A percentile compares a stretch with the other conserved stretches of the same genome.
These are phyloP conservation scores for Megacollybia platyphylla DNA, from an alignment of 1,284 basidiomycete species.

Conservation along the genomic window DNA sequence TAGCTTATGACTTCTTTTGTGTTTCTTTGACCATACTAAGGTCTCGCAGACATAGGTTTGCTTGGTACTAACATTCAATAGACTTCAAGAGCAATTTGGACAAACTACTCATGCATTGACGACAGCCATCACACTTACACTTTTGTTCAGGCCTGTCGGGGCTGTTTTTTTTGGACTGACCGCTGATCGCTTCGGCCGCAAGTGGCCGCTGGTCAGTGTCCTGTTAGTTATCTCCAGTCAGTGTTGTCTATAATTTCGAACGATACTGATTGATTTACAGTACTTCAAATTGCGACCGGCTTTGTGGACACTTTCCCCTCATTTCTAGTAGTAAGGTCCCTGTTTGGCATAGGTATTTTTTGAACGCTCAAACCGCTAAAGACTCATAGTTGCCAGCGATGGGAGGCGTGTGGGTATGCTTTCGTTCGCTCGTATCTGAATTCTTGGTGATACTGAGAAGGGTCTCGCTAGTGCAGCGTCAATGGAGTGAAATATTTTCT, in stretches of 20 bases:
- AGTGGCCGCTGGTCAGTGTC: conserved; percentile 11
- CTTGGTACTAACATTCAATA: neutral
- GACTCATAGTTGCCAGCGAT: conserved; percentile 1
- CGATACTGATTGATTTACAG: neutral
- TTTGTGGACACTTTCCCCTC: conserved; percentile 10
- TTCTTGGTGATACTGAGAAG: neutral
- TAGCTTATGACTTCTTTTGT: conserved; percentile 8
- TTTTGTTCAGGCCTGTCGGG: conserved; percentile 82
- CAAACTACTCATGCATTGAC: conserved; percentile 34
- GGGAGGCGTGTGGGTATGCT: conserved; percentile 8
- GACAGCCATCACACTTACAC: conserved; percentile 82
- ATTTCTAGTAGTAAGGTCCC: conserved; percentile 10
- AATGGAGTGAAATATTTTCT: conserved; percentile 6
- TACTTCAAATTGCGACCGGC: conserved; percentile 10
- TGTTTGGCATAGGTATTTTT: conserved; percentile 10
- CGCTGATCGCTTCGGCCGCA: conserved; percentile 10
- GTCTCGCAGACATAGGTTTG: neutral
- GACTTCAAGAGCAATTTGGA: conserved; percentile 27
- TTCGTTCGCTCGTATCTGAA: neutral
- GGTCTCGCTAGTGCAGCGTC: conserved; percentile 8
- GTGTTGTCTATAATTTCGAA: neutral
- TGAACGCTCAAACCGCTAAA: neutral
- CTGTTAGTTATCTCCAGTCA: conserved; percentile 7
- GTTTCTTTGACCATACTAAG: conserved; percentile 7
- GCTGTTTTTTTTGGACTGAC: conserved; percentile 25